Conservation (phyloP, 164 flowering plant species). For the Aristolochia californica region DNA sequence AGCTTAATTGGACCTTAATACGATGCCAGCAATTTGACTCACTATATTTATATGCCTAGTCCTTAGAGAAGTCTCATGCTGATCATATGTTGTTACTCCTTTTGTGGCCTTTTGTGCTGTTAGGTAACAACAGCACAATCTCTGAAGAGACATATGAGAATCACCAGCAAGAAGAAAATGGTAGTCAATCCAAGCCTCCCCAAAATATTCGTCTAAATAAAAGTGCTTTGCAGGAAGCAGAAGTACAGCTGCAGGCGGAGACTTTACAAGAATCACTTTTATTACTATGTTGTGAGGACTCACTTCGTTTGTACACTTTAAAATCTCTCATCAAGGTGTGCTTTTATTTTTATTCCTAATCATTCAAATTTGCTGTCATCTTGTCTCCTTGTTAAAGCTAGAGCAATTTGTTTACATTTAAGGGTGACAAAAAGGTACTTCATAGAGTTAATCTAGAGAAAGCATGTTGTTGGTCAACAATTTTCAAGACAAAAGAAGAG, state of each 20-base stretch:
- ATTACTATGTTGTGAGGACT: constrained; percentile 64
- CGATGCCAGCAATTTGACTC: constrained; percentile 6
- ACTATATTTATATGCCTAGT: too few relatives aligned
- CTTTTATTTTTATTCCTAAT: constrained; percentile 9
- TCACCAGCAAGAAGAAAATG: constrained; percentile 19
- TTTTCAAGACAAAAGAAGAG: constrained; percentile 36
- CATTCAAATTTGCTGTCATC: background rate
- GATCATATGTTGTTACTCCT: too few relatives aligned
- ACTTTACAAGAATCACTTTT: constrained; percentile 30
- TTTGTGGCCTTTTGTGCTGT: too few relatives aligned
- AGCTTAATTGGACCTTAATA: too few relatives aligned
- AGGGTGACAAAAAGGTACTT: constrained; percentile 56
- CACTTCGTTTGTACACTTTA: constrained; percentile 39
- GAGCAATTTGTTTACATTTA: constrained; percentile 5
- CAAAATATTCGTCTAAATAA: constrained; percentile 12
- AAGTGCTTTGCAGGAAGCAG: constrained; percentile 20
- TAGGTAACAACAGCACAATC: constrained; percentile 26
- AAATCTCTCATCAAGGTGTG: constrained; percentile 71
- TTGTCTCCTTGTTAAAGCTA: constrained; percentile 3
- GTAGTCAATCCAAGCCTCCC: constrained; percentile 14
- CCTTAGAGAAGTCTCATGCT: too few relatives aligned
- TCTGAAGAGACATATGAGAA: constrained; percentile 21
- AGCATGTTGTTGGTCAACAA: constrained; percentile 74
- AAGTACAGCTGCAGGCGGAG: constrained; percentile 15
- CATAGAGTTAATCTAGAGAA: constrained; percentile 54